Evolutionary conservation across 1,139 yeast genomes (phyloP).

Genomic region (Sugiyamaella sp.): DNA sequence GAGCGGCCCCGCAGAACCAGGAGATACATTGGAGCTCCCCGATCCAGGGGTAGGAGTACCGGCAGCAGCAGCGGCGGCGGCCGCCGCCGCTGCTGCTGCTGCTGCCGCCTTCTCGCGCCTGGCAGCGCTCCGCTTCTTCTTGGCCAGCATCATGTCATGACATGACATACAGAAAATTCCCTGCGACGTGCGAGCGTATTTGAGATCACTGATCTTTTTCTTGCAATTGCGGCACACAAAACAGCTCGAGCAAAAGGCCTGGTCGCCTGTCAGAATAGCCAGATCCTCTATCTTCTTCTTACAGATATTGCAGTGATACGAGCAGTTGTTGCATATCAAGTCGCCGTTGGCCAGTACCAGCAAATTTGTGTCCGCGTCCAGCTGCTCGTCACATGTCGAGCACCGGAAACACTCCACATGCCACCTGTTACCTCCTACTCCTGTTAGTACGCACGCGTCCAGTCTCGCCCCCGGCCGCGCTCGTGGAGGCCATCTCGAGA

Average conservation of each 20-base stretch:
- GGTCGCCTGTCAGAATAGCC: constrained; percentile 93
- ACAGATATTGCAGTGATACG: constrained; percentile 87
- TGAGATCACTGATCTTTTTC: constrained; percentile 80
- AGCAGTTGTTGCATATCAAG: constrained; percentile 86
- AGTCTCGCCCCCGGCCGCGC: not conserved
- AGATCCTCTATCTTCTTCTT: constrained; percentile 88
- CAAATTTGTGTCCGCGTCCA: constrained; percentile 88
- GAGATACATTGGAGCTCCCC: too few relatives aligned
- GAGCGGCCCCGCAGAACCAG: too few relatives aligned
- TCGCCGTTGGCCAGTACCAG: constrained; percentile 91
- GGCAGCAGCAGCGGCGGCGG: constrained; percentile 20
- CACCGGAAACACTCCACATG: constrained; percentile 87
- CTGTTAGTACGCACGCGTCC: not conserved
- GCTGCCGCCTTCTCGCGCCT: constrained; percentile 13
- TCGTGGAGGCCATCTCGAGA: not conserved
- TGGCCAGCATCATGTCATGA: constrained; percentile 80
- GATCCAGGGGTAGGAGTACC: too few relatives aligned
- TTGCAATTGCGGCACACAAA: constrained; percentile 91
- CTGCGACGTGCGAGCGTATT: constrained; percentile 91
- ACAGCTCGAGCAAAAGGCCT: constrained; percentile 91
- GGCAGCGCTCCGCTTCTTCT: constrained; percentile 46
- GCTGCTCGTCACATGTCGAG: constrained; percentile 72
- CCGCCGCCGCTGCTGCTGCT: constrained; percentile 25
- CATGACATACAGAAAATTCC: constrained; percentile 94
- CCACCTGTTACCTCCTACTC: constrained; percentile 88